These are phyloP conservation scores for Balamuthia mandrillaris DNA, from an alignment of 208 protist species.

Conservation along the genomic window DNA sequence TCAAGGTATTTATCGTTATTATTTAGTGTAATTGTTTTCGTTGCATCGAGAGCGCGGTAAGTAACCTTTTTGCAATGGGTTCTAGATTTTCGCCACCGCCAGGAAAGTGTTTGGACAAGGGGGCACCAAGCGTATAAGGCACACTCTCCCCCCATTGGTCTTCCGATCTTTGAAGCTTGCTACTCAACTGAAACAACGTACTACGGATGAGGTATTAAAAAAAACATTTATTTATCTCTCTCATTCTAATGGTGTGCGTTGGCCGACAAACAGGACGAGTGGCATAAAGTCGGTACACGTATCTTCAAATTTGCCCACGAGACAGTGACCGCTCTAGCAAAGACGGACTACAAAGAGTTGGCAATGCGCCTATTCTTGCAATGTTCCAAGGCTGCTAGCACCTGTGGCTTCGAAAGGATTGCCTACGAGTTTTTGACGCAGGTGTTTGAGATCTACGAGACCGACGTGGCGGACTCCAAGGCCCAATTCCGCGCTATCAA, in stretches of 20 bases:
- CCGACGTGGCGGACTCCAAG: slow-evolving; percentile 77
- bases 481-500: slow-evolving; percentile 80
- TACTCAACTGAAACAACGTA: slow-evolving; percentile 50
- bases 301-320: slow-evolving; percentile 64
- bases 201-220: too few relatives aligned
- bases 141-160: slow-evolving; percentile 81
- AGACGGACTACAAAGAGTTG: slow-evolving; percentile 54
- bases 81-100: slow-evolving; percentile 80
- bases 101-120: slow-evolving; percentile 83
- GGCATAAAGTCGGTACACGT: not conserved
- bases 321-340: slow-evolving; percentile 54
- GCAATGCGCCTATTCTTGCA: slow-evolving; percentile 84
- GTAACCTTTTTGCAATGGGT: not conserved
- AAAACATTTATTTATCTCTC: not conserved
- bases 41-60: not conserved
- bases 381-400: slow-evolving; percentile 77
- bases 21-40: not conserved
- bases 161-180: slow-evolving; percentile 77
- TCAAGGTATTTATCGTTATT: slow-evolving; percentile 36
- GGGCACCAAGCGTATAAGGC: slow-evolving; percentile 77
- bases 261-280: not conserved
- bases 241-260: too few relatives aligned
- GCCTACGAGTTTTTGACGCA: slow-evolving; percentile 81
- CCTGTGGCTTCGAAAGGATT: slow-evolving; percentile 73
- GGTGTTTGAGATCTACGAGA: slow-evolving; percentile 91